A percentile compares a stretch with the other conserved stretches of the same genome.
These are phyloP conservation scores for Aspergillus quadrilineatus DNA, from an alignment of 2,329 filamentous ascomycete species.

Conservation along the genomic window DNA sequence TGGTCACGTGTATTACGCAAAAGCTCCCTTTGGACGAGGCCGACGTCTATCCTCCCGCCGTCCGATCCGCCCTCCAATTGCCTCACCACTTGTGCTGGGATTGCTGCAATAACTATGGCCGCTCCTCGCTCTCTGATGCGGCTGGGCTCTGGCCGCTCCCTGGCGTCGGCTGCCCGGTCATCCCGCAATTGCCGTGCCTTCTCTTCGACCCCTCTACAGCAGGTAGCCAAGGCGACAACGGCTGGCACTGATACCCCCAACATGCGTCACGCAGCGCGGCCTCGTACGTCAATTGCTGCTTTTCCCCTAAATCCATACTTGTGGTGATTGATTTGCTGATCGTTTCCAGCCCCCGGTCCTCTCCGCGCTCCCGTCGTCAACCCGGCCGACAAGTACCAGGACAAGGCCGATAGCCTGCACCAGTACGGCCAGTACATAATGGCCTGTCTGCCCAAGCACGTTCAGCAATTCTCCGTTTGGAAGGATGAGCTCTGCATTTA, in stretches of 20 bases:
- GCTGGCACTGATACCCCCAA: constrained; percentile 63
- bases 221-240: constrained; percentile 52
- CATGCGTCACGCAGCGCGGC: constrained; percentile 61
- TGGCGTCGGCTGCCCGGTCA: constrained; percentile 36
- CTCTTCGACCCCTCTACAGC: constrained; percentile 41
- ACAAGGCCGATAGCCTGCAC: constrained; percentile 84
- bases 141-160: constrained; percentile 41
- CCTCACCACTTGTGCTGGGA: constrained; percentile 22
- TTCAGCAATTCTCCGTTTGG: constrained; percentile 99
- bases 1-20: constrained; percentile 16
- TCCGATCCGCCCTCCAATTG: constrained; percentile 17
- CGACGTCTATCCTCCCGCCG: constrained; percentile 25
- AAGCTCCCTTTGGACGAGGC: constrained; percentile 21
- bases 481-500: constrained; percentile 97
- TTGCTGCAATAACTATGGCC: constrained; percentile 42
- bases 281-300: constrained; percentile 42
- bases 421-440: constrained; percentile 95
- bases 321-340: constrained; percentile 11
- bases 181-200: constrained; percentile 37
- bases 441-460: constrained; percentile 93
- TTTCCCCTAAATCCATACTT: neutral
- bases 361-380: constrained; percentile 81
- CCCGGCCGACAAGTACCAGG: constrained; percentile 86
- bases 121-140: constrained; percentile 47
- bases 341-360: constrained; percentile 51